phyloP scores from a whole-genome alignment of 257 asterid species.

The Solanum phureja region DNA sequence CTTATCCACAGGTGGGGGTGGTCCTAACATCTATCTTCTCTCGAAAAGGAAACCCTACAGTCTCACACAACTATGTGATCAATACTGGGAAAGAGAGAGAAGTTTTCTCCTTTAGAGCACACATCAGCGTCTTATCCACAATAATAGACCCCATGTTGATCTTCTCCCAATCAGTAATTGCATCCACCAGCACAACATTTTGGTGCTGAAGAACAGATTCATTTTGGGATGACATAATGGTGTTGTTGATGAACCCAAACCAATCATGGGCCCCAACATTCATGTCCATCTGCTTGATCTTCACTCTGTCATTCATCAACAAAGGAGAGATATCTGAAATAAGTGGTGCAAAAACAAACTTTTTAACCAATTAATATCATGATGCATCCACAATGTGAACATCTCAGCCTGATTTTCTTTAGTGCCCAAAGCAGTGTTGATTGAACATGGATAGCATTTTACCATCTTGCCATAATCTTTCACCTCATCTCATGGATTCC shows the following conservation, averaged over 20 bases:
- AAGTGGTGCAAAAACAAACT: background rate
- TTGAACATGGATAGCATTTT: too few species aligned
- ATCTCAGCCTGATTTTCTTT: too few species aligned
- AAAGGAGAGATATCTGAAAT: background rate
- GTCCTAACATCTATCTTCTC: background rate
- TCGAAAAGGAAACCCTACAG: rapidly evolving
- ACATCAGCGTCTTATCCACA: background rate
- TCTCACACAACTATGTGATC: background rate
- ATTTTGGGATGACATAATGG: background rate
- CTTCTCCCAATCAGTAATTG: background rate
- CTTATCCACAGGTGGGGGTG: background rate
- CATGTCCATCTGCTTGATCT: background rate
- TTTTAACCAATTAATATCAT: background rate
- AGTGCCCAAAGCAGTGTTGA: background rate
- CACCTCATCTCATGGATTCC: background rate
- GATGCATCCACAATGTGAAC: background rate
- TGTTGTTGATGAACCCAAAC: background rate
- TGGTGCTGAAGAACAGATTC: background rate
- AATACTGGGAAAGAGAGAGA: background rate
- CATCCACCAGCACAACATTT: background rate
- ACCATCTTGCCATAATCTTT: background rate
- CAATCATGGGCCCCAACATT: background rate
- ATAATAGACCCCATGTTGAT: background rate
- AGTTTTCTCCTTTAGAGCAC: too few species aligned
- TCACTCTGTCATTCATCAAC: background rate